Evolutionary conservation across 169 alveolate genomes (phyloP).

Genomic region (Perkinsus chesapeaki): DNA sequence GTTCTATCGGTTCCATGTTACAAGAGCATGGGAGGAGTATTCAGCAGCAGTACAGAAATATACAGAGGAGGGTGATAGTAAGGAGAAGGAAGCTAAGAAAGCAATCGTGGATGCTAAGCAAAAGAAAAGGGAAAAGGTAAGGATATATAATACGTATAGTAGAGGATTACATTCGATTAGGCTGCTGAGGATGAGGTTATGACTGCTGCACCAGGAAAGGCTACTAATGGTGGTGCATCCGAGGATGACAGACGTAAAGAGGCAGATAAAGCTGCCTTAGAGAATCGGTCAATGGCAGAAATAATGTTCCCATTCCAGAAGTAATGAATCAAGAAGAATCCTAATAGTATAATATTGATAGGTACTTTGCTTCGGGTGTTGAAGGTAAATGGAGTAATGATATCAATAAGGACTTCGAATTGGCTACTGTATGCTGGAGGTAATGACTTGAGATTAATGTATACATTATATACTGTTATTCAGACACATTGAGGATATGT

Average conservation of each 20-base stretch:
- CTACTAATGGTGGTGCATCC: not conserved
- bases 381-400: not conserved
- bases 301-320: not conserved
- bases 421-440: not conserved
- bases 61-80: not conserved
- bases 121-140: not conserved
- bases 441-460: not conserved
- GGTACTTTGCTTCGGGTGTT: not conserved
- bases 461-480: not conserved
- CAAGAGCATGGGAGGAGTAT: not conserved
- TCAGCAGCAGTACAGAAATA: not conserved
- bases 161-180: not conserved
- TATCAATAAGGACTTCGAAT: not conserved
- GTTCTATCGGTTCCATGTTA: not conserved
- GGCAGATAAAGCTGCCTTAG: not conserved
- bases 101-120: not conserved
- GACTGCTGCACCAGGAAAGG: not conserved
- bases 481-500: conserved; percentile 20
- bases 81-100: not conserved
- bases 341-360: not conserved
- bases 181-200: not conserved
- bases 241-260: not conserved
- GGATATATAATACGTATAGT: not conserved
- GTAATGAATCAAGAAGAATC: not conserved
- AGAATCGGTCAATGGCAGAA: not conserved